Evolutionary conservation across 1,284 basidiomycete genomes (phyloP).

Genomic region (Malassezia brasiliensis): DNA sequence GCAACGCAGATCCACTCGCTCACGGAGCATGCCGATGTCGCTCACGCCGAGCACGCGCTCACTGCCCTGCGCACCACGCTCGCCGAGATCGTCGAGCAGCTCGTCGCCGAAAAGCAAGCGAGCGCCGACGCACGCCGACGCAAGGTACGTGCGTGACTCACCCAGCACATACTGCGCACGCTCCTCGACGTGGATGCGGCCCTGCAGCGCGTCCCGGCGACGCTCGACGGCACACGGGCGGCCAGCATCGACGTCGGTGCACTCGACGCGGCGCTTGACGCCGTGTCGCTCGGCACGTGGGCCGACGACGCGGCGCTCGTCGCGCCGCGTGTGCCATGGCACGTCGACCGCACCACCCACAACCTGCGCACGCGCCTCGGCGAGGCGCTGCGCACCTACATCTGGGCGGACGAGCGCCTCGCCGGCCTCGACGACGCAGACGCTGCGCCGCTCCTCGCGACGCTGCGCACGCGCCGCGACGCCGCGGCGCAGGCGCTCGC

Average conservation of each 20-base stretch:
- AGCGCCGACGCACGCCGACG: neutral
- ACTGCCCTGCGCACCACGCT: neutral
- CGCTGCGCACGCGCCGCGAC: neutral
- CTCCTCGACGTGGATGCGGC: constrained; percentile 10
- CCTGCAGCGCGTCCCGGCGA: neutral
- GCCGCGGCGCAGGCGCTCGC: neutral
- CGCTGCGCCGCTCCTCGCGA: neutral
- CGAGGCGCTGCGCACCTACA: neutral
- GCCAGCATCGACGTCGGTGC: neutral
- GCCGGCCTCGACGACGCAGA: neutral
- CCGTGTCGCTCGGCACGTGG: neutral
- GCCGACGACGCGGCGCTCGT: neutral
- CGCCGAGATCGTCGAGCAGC: neutral
- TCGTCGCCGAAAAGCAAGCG: neutral
- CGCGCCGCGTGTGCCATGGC: neutral
- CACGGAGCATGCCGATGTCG: neutral
- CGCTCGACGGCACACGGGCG: neutral
- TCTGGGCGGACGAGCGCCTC: neutral
- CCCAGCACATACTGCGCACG: neutral
- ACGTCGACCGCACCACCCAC: no score
- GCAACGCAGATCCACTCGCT: neutral
- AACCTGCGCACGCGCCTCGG: neutral
- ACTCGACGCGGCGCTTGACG: neutral
- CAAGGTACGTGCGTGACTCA: neutral
- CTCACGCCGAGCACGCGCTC: neutral